Conservation (phyloP, 2,329 filamentous ascomycete genomes). For the Fonsecaea monophora region DNA sequence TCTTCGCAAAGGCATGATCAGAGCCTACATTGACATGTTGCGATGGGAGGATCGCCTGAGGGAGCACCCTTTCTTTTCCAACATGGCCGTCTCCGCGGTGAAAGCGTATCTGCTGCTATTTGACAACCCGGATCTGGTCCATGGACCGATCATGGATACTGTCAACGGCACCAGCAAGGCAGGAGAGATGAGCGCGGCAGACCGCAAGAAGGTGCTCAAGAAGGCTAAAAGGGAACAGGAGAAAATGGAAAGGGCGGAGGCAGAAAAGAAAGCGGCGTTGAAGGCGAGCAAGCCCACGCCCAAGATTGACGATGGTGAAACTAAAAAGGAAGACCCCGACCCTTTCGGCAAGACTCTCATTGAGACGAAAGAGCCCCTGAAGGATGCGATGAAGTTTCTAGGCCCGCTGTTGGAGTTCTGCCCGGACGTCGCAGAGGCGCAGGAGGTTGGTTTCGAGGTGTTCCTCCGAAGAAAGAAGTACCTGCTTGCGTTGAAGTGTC, state of each 20-base stretch:
- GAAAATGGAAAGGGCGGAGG: conserved; percentile 76
- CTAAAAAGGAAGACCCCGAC: conserved; percentile 89
- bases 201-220: conserved; percentile 85
- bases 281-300: conserved; percentile 70
- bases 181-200: conserved; percentile 61
- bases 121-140: conserved; percentile 72
- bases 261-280: conserved; percentile 84
- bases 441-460: conserved; percentile 88
- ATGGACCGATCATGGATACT: conserved; percentile 66
- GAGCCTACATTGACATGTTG: conserved; percentile 94
- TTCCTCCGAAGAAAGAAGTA: conserved; percentile 88
- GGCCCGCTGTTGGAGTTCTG: conserved; percentile 80
- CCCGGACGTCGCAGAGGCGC: conserved; percentile 79
- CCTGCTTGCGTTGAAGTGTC: conserved; percentile 82
- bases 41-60: conserved; percentile 92
- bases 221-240: conserved; percentile 85
- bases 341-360: conserved; percentile 81
- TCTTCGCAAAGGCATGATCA: conserved; percentile 92
- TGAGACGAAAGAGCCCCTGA: conserved; percentile 80
- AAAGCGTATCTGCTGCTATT: conserved; percentile 79
- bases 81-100: conserved; percentile 81
- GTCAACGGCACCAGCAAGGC: conserved; percentile 59
- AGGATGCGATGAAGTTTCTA: conserved; percentile 87
- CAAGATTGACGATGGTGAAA: conserved; percentile 62
- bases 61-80: conserved; percentile 90